Conservation (phyloP, 2,329 filamentous ascomycete genomes). For the Knufia petricola region DNA sequence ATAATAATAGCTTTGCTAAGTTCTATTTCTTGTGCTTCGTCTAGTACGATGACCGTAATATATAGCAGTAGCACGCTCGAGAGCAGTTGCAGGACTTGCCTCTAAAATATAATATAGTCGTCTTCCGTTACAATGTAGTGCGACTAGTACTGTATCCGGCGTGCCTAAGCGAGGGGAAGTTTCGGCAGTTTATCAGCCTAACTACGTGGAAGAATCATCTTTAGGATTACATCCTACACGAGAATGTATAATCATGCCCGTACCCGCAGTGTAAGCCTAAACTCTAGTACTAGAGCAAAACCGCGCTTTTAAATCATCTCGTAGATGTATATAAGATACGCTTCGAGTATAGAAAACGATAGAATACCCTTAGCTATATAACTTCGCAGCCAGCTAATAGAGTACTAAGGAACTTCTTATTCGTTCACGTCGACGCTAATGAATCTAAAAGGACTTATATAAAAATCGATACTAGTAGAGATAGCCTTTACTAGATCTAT, state of each 20-base stretch:
- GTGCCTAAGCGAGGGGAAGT: constrained; percentile 5
- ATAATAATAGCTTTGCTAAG: background rate
- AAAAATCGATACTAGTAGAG: too few relatives aligned
- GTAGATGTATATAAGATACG: constrained; percentile 4
- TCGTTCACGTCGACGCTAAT: too few relatives aligned
- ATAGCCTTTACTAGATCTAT: too few relatives aligned
- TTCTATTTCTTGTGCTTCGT: constrained; percentile 8
- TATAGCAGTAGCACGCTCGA: background rate
- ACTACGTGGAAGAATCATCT: constrained; percentile 6
- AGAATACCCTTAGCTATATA: background rate
- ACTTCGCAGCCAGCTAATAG: too few relatives aligned
- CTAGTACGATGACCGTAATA: background rate
- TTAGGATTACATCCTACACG: background rate
- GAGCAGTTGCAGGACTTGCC: background rate
- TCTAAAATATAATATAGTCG: constrained; percentile 3
- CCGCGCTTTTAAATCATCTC: constrained; percentile 4
- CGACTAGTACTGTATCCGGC: constrained; percentile 6
- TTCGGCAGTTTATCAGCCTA: constrained; percentile 5
- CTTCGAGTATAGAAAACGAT: constrained; percentile 6
- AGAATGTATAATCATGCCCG: background rate
- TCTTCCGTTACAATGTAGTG: constrained; percentile 5
- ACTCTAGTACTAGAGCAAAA: background rate
- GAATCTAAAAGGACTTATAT: too few relatives aligned
- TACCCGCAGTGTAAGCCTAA: background rate
- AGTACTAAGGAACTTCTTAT: too few relatives aligned